These are phyloP conservation scores for Ceratorhiza oryzae-sativae DNA, from an alignment of 1,284 basidiomycete species.

Conservation along the genomic window DNA sequence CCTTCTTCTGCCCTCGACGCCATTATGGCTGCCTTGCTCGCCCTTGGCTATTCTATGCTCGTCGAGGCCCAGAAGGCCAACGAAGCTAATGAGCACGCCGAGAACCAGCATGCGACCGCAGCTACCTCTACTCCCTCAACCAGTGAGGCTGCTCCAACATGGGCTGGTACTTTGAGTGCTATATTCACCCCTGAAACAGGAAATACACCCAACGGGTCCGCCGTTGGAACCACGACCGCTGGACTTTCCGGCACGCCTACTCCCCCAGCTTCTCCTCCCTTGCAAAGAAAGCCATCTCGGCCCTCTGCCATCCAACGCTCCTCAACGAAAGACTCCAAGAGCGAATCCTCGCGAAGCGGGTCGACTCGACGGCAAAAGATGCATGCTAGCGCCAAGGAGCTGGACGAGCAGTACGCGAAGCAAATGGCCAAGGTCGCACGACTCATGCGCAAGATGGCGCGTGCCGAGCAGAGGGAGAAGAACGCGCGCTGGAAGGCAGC, in stretches of 20 bases:
- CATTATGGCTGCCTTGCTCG: constrained; percentile 27
- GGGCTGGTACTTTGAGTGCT: neutral
- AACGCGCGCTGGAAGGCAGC: constrained; percentile 35
- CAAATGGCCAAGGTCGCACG: constrained; percentile 33
- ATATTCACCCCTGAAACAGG: neutral
- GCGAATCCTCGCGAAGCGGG: constrained; percentile 4
- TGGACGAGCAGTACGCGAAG: constrained; percentile 30
- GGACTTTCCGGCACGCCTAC: neutral
- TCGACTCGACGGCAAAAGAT: constrained; percentile 19
- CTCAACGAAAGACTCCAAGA: neutral
- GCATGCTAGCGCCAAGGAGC: neutral
- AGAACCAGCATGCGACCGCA: neutral
- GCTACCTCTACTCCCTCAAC: neutral
- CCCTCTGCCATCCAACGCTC: neutral
- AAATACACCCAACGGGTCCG: neutral
- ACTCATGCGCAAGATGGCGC: constrained; percentile 32
- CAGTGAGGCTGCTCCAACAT: neutral
- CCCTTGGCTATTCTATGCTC: constrained; percentile 31
- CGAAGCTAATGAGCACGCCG: neutral
- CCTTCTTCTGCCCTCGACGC: neutral
- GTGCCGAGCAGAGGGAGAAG: constrained; percentile 34
- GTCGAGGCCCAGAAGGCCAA: constrained; percentile 13
- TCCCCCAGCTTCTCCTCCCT: neutral
- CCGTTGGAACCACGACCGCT: neutral
- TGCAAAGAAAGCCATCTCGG: constrained; percentile 1